Conservation (phyloP, 768 basidiomycete species). For the Paxillus involutus region DNA sequence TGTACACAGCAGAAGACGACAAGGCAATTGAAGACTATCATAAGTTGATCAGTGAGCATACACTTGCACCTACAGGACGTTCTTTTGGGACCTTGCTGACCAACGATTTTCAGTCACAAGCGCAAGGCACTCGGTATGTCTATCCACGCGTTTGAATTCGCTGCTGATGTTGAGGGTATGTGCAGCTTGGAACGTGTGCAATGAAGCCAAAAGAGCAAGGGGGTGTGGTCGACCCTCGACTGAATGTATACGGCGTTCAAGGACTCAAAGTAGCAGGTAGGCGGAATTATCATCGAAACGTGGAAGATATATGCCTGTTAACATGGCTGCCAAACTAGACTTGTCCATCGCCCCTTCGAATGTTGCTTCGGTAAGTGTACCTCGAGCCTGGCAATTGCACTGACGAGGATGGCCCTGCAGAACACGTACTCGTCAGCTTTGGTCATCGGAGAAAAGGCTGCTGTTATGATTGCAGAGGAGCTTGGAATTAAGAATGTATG, state of each 20-base stretch:
- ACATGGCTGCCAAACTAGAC: conserved; percentile 20
- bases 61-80: neutral
- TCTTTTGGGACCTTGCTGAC: neutral
- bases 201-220: conserved; percentile 60
- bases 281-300: neutral
- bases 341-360: conserved; percentile 41
- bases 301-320: neutral
- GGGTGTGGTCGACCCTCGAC: conserved; percentile 61
- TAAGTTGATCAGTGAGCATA: conserved; percentile 16
- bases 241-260: conserved; percentile 62
- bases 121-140: conserved; percentile 33
- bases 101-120: conserved; percentile 22
- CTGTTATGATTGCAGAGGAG: conserved; percentile 19
- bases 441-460: conserved; percentile 28
- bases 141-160: neutral
- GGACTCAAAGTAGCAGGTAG: conserved; percentile 59
- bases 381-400: neutral
- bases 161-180: neutral
- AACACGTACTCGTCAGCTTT: conserved; percentile 26
- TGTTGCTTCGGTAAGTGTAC: conserved; percentile 29
- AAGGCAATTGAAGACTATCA: conserved; percentile 30
- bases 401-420: neutral
- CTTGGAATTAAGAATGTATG: conserved; percentile 17
- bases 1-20: conserved; percentile 33
- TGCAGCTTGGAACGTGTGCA: conserved; percentile 61